A percentile compares a stretch with the other conserved stretches of the same genome.
Conservation (phyloP, 148 eudicot genomes). For the Persicaria tinctoria region DNA sequence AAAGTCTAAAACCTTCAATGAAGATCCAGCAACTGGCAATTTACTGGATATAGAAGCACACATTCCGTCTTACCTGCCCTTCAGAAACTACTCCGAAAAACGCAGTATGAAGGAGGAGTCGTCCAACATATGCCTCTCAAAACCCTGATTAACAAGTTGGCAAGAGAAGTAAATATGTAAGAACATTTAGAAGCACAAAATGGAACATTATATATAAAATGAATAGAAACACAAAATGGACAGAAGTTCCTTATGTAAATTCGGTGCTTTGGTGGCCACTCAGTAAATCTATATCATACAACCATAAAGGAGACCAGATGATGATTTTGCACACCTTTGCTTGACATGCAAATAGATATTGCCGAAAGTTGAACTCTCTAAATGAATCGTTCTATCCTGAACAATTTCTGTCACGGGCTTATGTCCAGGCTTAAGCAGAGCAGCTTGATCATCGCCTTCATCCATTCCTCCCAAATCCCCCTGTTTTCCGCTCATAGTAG, state of each 20-base stretch:
- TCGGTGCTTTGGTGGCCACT: not conserved
- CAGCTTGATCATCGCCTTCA: slow-evolving; percentile 88
- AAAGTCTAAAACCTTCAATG: not conserved
- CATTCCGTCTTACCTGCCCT: slow-evolving; percentile 34
- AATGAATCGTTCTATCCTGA: slow-evolving; percentile 75
- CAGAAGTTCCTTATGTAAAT: not conserved
- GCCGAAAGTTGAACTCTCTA: slow-evolving; percentile 93
- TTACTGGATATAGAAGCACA: not conserved
- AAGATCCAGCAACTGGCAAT: not conserved
- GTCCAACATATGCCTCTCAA: slow-evolving; percentile 44
- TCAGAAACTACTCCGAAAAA: slow-evolving; percentile 41
- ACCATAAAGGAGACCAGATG: not conserved
- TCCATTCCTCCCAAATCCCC: slow-evolving; percentile 93
- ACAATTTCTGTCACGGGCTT: slow-evolving; percentile 76
- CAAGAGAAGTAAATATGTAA: not conserved
- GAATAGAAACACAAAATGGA: not conserved
- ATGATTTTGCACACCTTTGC: slow-evolving; percentile 58
- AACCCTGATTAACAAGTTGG: slow-evolving; percentile 28
- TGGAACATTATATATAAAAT: not conserved
- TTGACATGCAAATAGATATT: slow-evolving; percentile 95
- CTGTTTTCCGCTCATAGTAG: slow-evolving; percentile 55
- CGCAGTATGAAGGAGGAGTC: slow-evolving; percentile 33
- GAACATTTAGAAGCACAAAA: not conserved
- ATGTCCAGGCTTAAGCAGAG: slow-evolving; percentile 57
- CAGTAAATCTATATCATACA: not conserved